Evolutionary conservation across 208 protist species (phyloP).

Genomic region (Trypanosoma brucei): DNA sequence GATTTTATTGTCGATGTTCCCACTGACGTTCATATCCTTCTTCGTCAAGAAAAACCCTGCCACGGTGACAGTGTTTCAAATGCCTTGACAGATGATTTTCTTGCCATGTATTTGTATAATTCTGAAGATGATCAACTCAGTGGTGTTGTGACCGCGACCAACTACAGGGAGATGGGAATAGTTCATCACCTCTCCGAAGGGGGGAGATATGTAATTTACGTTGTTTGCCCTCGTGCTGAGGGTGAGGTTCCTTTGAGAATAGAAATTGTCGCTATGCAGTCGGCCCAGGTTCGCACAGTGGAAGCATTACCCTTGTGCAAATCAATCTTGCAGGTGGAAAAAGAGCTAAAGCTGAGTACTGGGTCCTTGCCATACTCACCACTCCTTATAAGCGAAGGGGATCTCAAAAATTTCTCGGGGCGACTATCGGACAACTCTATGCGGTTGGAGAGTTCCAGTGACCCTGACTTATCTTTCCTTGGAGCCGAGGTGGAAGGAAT

Average conservation of each 20-base stretch:
- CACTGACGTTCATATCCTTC: slow-evolving; percentile 73
- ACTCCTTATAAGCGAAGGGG: not conserved
- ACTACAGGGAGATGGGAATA: slow-evolving; percentile 74
- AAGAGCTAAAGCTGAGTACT: not conserved
- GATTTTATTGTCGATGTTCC: slow-evolving; percentile 75
- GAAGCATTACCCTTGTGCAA: slow-evolving; percentile 16
- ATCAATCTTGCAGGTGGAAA: not conserved
- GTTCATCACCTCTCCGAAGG: slow-evolving; percentile 51
- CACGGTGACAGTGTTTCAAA: slow-evolving; percentile 41
- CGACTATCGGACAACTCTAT: too few species aligned
- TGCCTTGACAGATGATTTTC: slow-evolving; percentile 63
- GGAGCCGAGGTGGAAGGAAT: slow-evolving; percentile 56
- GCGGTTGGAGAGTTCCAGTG: not conserved
- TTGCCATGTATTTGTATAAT: slow-evolving; percentile 72
- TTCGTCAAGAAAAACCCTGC: slow-evolving; percentile 74
- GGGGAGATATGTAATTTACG: slow-evolving; percentile 62
- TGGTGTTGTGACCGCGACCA: slow-evolving; percentile 40
- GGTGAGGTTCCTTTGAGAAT: slow-evolving; percentile 57
- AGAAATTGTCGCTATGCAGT: slow-evolving; percentile 54
- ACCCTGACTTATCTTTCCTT: slow-evolving; percentile 22
- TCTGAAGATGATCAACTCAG: slow-evolving; percentile 48
- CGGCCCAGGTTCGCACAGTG: slow-evolving; percentile 57
- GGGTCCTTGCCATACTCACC: slow-evolving; percentile 26
- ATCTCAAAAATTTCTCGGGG: not conserved
- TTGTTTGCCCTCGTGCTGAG: slow-evolving; percentile 47